These are phyloP conservation scores for Aristolochia contorta DNA, from an alignment of 164 flowering plant species.

Conservation along the genomic window DNA sequence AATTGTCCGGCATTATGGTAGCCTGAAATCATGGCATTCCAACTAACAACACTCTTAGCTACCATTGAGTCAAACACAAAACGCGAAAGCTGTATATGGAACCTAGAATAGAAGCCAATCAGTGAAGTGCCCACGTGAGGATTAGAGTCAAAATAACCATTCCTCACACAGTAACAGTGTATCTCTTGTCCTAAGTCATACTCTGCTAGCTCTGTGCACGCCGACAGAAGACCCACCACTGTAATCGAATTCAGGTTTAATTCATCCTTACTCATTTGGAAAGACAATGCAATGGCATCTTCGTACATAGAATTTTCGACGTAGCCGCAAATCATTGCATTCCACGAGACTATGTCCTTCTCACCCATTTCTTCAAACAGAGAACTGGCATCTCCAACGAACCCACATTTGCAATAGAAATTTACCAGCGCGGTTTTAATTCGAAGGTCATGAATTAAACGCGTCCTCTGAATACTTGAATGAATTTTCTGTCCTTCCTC, in stretches of 20 bases:
- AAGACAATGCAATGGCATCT: conserved; percentile 26
- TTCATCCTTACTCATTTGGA: conserved; percentile 22
- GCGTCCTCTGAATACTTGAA: conserved; percentile 9
- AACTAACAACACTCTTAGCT: conserved; percentile 28
- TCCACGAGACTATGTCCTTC: conserved; percentile 37
- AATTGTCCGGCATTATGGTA: conserved; percentile 25
- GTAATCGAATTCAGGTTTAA: conserved; percentile 34
- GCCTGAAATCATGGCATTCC: conserved; percentile 48
- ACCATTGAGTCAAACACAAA: conserved; percentile 33
- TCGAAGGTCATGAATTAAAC: conserved; percentile 27
- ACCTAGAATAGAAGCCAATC: conserved; percentile 39
- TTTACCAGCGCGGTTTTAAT: conserved; percentile 36
- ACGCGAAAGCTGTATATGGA: conserved; percentile 19
- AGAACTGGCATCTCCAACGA: conserved; percentile 23
- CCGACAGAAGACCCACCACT: conserved; percentile 34
- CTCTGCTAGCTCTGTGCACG: conserved; percentile 21
- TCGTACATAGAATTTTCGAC: conserved; percentile 16
- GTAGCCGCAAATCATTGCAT: conserved; percentile 39
- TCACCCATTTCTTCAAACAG: conserved; percentile 34
- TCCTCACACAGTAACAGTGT: conserved; percentile 44
- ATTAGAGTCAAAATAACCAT: conserved; percentile 26
- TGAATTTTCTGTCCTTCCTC: conserved; percentile 32
- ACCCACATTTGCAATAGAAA: conserved; percentile 40
- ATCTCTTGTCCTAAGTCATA: conserved; percentile 23
- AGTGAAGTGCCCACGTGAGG: conserved; percentile 42